phyloP scores from a whole-genome alignment of 768 basidiomycete genomes.

The Dacryopinax spathularia region DNA sequence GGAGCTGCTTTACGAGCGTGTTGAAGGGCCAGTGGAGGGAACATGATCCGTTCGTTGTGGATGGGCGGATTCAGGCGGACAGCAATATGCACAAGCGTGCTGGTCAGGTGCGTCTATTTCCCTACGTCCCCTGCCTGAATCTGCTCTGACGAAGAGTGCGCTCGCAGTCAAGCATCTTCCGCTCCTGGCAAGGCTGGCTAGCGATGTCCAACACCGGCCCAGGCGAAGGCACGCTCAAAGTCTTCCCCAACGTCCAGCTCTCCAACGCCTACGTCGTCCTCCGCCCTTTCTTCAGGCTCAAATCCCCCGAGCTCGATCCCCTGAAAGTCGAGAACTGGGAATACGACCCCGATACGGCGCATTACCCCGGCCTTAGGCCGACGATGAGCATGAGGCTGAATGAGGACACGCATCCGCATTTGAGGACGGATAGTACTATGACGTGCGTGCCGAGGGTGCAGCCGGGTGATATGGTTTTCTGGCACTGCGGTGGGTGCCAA shows the following conservation, averaged over 20 bases:
- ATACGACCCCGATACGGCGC: slow-evolving; percentile 16
- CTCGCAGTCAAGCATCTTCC: slow-evolving; percentile 22
- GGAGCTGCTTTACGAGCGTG: slow-evolving; percentile 39
- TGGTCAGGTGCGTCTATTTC: slow-evolving; percentile 28
- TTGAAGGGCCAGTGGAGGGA: slow-evolving; percentile 45
- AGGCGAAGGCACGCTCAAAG: slow-evolving; percentile 46
- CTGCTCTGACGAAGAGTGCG: neutral
- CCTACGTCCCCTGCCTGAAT: neutral
- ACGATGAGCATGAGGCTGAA: slow-evolving; percentile 30
- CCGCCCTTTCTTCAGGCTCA: slow-evolving; percentile 49
- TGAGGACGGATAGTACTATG: slow-evolving; percentile 51
- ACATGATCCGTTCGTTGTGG: slow-evolving; percentile 54
- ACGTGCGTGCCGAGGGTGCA: slow-evolving; percentile 48
- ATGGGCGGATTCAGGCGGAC: slow-evolving; percentile 43
- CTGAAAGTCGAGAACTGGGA: slow-evolving; percentile 18
- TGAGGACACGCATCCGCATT: slow-evolving; percentile 48
- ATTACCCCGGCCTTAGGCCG: slow-evolving; percentile 19
- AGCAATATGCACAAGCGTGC: slow-evolving; percentile 47
- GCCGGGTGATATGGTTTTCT: slow-evolving; percentile 68
- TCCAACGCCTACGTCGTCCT: slow-evolving; percentile 48
- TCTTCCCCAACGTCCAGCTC: slow-evolving; percentile 44
- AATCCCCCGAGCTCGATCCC: slow-evolving; percentile 9
- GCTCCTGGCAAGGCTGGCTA: slow-evolving; percentile 32
- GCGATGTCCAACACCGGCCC: slow-evolving; percentile 44
- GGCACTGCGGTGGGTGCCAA: slow-evolving; percentile 42